Conservation (phyloP, 2,329 filamentous ascomycete genomes). For the Aureobasidium sp. region DNA sequence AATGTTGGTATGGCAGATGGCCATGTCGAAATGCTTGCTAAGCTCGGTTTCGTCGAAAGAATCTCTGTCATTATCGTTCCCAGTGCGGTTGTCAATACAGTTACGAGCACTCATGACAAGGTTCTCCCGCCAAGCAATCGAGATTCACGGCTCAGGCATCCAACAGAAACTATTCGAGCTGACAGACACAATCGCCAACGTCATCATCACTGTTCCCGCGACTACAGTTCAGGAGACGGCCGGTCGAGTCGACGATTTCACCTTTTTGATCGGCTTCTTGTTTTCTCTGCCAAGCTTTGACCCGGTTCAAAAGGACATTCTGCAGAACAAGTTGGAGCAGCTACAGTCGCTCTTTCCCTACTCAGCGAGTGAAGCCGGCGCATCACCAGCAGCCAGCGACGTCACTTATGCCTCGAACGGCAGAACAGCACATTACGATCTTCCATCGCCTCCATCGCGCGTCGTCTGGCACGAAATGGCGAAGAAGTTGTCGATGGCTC, state of each 20-base stretch:
- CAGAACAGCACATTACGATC: not conserved
- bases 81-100: conserved; percentile 38
- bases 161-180: conserved; percentile 56
- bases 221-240: conserved; percentile 41
- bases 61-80: conserved; percentile 38
- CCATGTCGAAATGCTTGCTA: conserved; percentile 42
- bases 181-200: conserved; percentile 53
- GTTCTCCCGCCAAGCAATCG: conserved; percentile 42
- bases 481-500: conserved; percentile 13
- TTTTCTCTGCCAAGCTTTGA: conserved; percentile 19
- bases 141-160: conserved; percentile 51
- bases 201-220: conserved; percentile 46
- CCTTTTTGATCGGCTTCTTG: conserved; percentile 18
- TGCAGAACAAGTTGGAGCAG: conserved; percentile 19
- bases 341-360: conserved; percentile 17
- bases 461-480: conserved; percentile 13
- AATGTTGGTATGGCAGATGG: conserved; percentile 44
- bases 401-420: not conserved
- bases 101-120: conserved; percentile 37
- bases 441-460: conserved; percentile 7
- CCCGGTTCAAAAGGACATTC: conserved; percentile 14
- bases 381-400: conserved; percentile 9
- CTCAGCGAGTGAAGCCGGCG: conserved; percentile 8
- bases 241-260: conserved; percentile 47
- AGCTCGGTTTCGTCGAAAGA: conserved; percentile 27